Base-by-base conservation (phyloP, 202 grass and related monocot genomes). In the Saccharum hybrid region DNA sequence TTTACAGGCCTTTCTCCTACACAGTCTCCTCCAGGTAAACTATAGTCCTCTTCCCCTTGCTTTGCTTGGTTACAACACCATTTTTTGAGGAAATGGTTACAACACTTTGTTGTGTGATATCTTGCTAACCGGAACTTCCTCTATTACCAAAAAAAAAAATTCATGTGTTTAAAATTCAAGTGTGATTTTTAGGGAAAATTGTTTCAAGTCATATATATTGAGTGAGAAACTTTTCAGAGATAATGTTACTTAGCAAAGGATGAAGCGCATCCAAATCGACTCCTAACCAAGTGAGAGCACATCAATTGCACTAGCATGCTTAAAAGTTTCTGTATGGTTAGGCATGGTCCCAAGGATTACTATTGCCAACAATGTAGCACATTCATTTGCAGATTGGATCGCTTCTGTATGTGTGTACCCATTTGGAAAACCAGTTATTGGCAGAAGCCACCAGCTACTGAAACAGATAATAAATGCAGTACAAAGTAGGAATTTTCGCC, bases 21-120 rank as follows among this genome's bases (percentile, higher is more conserved):
- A 6, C 64, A 76, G 5, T 79, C 88, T 72, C 88, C 75, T 90
- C 84, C 84, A 87, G 88, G 88, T 90, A 90, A 87, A 43, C 11
- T 77, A 59, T 37, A 57, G 10, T 10, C 2, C 41, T 54, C 46
- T 15, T 10, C 1, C 9, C 21, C 33, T 39, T 63, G 22, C 61
- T 80, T 77, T 88, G 18, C 28, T 82, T 88, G 8, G 38, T 22
- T 75, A 61, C 34, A 61, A 22, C 59, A 60, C 48, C 26, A 0
- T 26, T 26, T 26, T 26, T 26, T 26, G 26, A 26, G 26, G 26
- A 26, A 26, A 26, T 88, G 8, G 38, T 22, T 75, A 61, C 34
- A 61, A 22, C 59, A 60, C 48, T 31, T 15, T 15, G 19, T 67
- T 79, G 1, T 61, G 18, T 74, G 40, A 68, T 63, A 78, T 46